These are phyloP conservation scores for Phialemoniopsis sp. DNA, from an alignment of 2,329 filamentous ascomycete genomes.

Conservation along the genomic window DNA sequence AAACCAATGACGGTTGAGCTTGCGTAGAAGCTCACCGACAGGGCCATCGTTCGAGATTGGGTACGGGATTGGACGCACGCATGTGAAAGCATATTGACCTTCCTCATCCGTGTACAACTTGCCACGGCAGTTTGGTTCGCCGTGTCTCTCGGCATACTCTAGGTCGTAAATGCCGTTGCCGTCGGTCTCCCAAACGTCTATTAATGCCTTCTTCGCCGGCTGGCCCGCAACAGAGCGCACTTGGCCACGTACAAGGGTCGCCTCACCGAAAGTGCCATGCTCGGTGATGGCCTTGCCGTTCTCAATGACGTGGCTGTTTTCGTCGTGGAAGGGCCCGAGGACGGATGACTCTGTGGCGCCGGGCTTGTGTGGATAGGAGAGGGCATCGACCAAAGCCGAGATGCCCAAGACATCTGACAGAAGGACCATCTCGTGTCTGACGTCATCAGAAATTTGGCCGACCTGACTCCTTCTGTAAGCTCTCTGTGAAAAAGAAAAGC, in stretches of 20 bases:
- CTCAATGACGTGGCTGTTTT: slow-evolving; percentile 53
- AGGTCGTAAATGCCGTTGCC: slow-evolving; percentile 72
- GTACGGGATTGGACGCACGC: slow-evolving; percentile 68
- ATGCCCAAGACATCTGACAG: slow-evolving; percentile 72
- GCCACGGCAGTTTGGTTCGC: slow-evolving; percentile 59
- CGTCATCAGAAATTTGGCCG: slow-evolving; percentile 65
- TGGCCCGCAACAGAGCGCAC: slow-evolving; percentile 59
- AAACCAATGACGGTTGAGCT: slow-evolving; percentile 54
- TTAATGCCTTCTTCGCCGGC: slow-evolving; percentile 57
- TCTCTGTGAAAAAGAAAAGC: no score
- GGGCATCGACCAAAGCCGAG: slow-evolving; percentile 69
- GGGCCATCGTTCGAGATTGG: slow-evolving; percentile 66
- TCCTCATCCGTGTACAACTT: slow-evolving; percentile 54
- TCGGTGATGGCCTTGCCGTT: slow-evolving; percentile 63
- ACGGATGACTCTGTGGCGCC: slow-evolving; percentile 69
- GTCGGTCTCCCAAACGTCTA: slow-evolving; percentile 80
- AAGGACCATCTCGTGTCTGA: slow-evolving; percentile 70
- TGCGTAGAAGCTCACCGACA: slow-evolving; percentile 53
- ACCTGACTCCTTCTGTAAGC: no score
- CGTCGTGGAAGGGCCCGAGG: slow-evolving; percentile 73
- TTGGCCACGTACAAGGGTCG: no score
- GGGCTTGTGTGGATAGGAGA: slow-evolving; percentile 70
- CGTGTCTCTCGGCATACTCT: slow-evolving; percentile 58
- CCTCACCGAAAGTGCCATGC: no score
- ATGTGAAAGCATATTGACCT: slow-evolving; percentile 66